Evolutionary conservation across 805 yeast species (phyloP), one percentile per base, ranked within the genome.

Genomic region (Candida tallmaniae): DNA sequence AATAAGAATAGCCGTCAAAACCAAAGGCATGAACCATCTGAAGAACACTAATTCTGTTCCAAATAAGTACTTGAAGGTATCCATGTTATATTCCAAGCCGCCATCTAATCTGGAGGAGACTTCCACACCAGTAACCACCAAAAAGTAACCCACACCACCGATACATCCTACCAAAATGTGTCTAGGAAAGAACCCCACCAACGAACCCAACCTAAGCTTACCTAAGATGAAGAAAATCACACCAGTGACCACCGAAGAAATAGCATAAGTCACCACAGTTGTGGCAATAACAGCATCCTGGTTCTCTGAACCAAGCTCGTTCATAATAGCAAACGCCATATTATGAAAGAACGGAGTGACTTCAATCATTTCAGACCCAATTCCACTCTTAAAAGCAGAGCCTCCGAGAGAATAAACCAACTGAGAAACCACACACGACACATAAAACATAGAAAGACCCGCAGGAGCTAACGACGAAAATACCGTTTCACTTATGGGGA

Each of bases 331-430:
- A 18, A 74, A 65, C 1, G 97, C 97, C 95, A 93, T 89, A 2
- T 94, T 73, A 52, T 93, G 98, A 67, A 90, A 90, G 56, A 93
- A 93, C 2, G 98, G 98, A 2, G 96, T 95, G n/a, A 93, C 87
- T 57, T 93, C 98, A 45, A 93, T 93, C 98, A 93, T 93, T 61
- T 93, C 97, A 3, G 96, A 84, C 1, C 98, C 98, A 28, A 90
- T 78, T n/a, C 95, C 96, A 2, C 88, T 73, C 41, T 77, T 78
- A 63, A 93, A 90, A 6, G 85, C 83, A 11, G 96, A 85, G 1
- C 94, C 94, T 11, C 98, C 98, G 16, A 85, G 58, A 0, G 97
- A 88, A 53, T 76, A 89, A 5, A 87, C 84, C 43, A 88, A 61
- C 56, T 93, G 98, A 0, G 95, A 83, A 1, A 90, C 74, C n/a